These are phyloP conservation scores for Citrus medica DNA, from an alignment of 345 rosid species.

Conservation along the genomic window DNA sequence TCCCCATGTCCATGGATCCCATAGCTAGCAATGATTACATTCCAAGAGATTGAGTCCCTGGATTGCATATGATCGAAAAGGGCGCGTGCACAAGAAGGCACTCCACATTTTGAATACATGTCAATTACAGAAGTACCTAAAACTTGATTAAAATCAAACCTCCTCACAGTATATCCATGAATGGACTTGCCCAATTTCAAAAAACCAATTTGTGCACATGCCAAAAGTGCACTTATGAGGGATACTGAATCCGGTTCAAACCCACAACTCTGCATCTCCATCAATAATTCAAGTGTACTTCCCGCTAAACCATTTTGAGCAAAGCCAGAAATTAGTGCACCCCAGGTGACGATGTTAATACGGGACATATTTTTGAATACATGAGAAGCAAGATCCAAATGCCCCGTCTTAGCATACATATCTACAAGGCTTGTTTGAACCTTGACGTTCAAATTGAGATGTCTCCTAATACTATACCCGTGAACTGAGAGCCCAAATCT, in stretches of 20 bases:
- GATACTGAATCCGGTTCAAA: conserved; percentile 50
- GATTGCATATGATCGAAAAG: conserved; percentile 43
- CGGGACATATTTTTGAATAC: conserved; percentile 41
- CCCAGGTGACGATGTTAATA: conserved; percentile 56
- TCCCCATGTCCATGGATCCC: conserved; percentile 67
- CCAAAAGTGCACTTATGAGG: conserved; percentile 50
- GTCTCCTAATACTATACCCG: conserved; percentile 51
- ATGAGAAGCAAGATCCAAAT: conserved; percentile 46
- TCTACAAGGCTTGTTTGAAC: conserved; percentile 59
- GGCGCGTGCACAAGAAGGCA: conserved; percentile 35
- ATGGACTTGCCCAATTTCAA: conserved; percentile 52
- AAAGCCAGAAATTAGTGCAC: conserved; percentile 58
- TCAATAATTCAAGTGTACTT: conserved; percentile 40
- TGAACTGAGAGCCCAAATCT: conserved; percentile 57
- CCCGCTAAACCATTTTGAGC: conserved; percentile 59
- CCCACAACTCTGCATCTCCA: conserved; percentile 53
- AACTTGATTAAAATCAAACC: conserved; percentile 38
- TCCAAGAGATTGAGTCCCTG: conserved; percentile 66
- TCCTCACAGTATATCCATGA: conserved; percentile 53
- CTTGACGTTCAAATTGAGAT: conserved; percentile 35
- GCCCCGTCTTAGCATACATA: conserved; percentile 72
- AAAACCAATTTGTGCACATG: conserved; percentile 59
- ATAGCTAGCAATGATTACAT: conserved; percentile 60
- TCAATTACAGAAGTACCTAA: conserved; percentile 56
- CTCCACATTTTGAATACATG: conserved; percentile 74